Percentiles rank a stretch among this genome's conserved stretches.
Evolutionary conservation across 805 yeast species (phyloP).

Genomic region (Cyberlindnera amylophila): DNA sequence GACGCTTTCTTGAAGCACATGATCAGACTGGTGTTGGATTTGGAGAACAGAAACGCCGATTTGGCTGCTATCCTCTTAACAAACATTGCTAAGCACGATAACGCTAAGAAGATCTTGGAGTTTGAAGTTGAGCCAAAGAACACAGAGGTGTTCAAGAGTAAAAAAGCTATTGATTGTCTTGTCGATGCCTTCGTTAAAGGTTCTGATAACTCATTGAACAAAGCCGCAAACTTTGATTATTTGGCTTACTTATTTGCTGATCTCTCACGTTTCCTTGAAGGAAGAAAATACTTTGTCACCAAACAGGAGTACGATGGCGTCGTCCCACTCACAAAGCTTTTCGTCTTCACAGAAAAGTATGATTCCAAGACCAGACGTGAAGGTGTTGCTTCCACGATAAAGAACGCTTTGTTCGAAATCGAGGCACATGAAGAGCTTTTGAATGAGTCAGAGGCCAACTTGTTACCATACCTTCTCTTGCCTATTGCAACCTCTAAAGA

Average conservation of each 20-base stretch:
- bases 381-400: conserved; percentile 90
- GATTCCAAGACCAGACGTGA: conserved; percentile 79
- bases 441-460: conserved; percentile 57
- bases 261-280: conserved; percentile 67
- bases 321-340: conserved; percentile 74
- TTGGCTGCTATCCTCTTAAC: conserved; percentile 79
- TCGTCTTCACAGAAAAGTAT: conserved; percentile 79
- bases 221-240: conserved; percentile 74
- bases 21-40: conserved; percentile 45
- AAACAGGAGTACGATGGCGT: conserved; percentile 70
- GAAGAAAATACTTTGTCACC: conserved; percentile 75
- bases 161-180: conserved; percentile 65
- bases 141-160: conserved; percentile 51
- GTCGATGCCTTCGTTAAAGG: conserved; percentile 91
- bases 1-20: conserved; percentile 48
- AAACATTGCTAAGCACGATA: conserved; percentile 77
- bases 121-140: conserved; percentile 34
- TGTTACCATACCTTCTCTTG: conserved; percentile 75
- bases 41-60: conserved; percentile 67
- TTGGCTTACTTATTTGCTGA: conserved; percentile 88
- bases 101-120: conserved; percentile 50
- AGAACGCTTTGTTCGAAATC: conserved; percentile 81
- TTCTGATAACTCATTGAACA: conserved; percentile 64
- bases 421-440: conserved; percentile 59
- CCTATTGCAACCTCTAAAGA: conserved; percentile 79